phyloP scores from a whole-genome alignment of 768 basidiomycete genomes.

The Trichaptum fuscoviolaceum region DNA sequence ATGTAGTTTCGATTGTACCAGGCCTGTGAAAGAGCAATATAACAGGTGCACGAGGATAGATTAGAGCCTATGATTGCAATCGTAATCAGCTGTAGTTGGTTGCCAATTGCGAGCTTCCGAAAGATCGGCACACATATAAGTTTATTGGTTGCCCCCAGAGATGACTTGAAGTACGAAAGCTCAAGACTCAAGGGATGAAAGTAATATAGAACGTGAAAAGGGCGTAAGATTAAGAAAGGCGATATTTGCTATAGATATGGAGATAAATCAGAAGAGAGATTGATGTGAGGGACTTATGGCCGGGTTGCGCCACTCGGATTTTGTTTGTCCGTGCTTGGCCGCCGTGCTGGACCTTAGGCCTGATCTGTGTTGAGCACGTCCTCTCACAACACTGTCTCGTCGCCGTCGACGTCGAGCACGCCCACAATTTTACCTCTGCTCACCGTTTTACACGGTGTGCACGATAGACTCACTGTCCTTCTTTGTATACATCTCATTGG shows the following conservation, averaged over 20 bases:
- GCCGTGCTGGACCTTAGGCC: not conserved
- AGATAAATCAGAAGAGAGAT: not conserved
- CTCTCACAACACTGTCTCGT: constrained; percentile 1
- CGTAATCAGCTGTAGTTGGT: not conserved
- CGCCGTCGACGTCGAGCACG: not conserved
- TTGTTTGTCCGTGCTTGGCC: not conserved
- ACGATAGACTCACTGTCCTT: not conserved
- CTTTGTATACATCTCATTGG: not conserved
- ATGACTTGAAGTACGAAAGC: not conserved
- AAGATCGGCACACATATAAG: not conserved
- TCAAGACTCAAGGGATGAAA: too few species aligned
- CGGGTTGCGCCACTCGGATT: not conserved
- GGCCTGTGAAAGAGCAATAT: not conserved
- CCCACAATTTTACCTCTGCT: not conserved
- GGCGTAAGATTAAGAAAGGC: not conserved
- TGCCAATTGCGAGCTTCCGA: not conserved
- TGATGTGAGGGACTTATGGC: not conserved
- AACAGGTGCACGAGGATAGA: not conserved
- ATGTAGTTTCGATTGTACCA: not conserved
- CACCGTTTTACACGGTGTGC: not conserved
- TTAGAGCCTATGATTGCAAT: not conserved
- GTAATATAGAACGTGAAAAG: not conserved
- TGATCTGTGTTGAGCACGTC: not conserved
- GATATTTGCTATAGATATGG: not conserved
- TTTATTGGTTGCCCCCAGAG: not conserved